phyloP scores from a whole-genome alignment of 2,329 filamentous ascomycete species.

The Laburnicola sp. region DNA sequence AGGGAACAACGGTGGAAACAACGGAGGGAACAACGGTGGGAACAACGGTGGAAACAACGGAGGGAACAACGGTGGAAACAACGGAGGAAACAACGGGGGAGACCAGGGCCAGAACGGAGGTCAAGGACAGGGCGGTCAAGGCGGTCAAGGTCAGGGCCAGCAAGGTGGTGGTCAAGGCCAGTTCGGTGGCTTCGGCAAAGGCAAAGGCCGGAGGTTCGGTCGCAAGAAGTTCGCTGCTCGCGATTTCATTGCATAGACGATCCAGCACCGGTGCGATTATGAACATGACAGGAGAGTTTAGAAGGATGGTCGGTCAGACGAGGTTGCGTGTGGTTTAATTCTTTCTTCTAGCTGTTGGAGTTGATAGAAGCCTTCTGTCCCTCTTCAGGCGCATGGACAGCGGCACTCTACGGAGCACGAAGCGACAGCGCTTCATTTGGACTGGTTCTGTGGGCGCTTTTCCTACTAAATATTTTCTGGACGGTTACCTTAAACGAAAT shows the following conservation, averaged over 20 bases:
- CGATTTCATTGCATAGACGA: constrained; percentile 37
- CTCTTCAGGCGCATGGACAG: constrained; percentile 23
- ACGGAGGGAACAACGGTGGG: constrained; percentile 12
- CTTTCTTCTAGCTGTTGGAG: constrained; percentile 25
- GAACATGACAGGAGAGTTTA: constrained; percentile 1
- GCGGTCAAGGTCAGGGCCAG: constrained; percentile 10
- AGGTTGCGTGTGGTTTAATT: constrained; percentile 33
- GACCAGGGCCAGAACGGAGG: constrained; percentile 6
- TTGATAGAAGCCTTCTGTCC: constrained; percentile 33
- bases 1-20: constrained; percentile 15
- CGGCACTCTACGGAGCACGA: constrained; percentile 38
- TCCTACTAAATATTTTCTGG: constrained; percentile 19
- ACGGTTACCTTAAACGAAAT: constrained; percentile 31
- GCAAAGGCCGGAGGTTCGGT: constrained; percentile 23
- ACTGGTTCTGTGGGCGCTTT: constrained; percentile 36
- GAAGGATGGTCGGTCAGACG: not conserved
- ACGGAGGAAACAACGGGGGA: constrained; percentile 9
- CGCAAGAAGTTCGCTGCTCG: constrained; percentile 37
- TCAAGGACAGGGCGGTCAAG: not conserved
- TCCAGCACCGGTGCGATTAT: constrained; percentile 5
- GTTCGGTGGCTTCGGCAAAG: constrained; percentile 23
- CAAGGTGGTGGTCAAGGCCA: not conserved
- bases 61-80: constrained; percentile 6
- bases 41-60: not conserved
- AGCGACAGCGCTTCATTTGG: constrained; percentile 39